phyloP scores from a whole-genome alignment of 768 basidiomycete genomes.

The Rhodosporidiobolus sp. region DNA sequence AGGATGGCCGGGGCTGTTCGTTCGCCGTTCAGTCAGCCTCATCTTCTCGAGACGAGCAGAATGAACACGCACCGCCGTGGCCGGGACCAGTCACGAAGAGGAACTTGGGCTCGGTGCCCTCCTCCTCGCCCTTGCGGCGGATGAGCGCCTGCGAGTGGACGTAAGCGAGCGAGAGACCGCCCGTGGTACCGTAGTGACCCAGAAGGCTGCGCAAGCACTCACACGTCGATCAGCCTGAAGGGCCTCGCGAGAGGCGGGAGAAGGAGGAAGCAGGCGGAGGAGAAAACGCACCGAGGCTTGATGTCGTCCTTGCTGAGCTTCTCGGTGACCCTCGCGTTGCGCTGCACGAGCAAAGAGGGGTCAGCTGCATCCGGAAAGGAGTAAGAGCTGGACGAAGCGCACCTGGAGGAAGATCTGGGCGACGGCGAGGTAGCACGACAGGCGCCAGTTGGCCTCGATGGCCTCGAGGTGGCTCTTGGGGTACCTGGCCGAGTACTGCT shows the following conservation, averaged over 20 bases:
- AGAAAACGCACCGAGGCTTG: constrained; percentile 61
- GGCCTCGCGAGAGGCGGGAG: background rate
- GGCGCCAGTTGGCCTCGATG: constrained; percentile 28
- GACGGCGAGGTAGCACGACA: constrained; percentile 28
- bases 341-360: background rate
- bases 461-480: constrained; percentile 15
- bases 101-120: constrained; percentile 55
- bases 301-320: constrained; percentile 63
- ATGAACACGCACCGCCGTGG: constrained; percentile 42
- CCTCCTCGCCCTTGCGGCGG: constrained; percentile 46
- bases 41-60: constrained; percentile 3
- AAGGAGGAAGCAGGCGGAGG: constrained; percentile 58
- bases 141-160: constrained; percentile 64
- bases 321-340: constrained; percentile 65
- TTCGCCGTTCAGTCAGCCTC: background rate
- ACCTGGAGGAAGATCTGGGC: constrained; percentile 82
- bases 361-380: background rate
- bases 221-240: no score
- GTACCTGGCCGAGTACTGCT: constrained; percentile 4
- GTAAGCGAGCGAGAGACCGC: constrained; percentile 67
- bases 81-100: constrained; percentile 80
- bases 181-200: constrained; percentile 54
- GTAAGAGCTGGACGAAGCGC: background rate
- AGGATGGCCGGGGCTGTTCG: constrained; percentile 76
- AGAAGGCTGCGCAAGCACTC: constrained; percentile 15